Conservation (phyloP, 2,329 filamentous ascomycete species). For the Aspergillus ochraceus region DNA sequence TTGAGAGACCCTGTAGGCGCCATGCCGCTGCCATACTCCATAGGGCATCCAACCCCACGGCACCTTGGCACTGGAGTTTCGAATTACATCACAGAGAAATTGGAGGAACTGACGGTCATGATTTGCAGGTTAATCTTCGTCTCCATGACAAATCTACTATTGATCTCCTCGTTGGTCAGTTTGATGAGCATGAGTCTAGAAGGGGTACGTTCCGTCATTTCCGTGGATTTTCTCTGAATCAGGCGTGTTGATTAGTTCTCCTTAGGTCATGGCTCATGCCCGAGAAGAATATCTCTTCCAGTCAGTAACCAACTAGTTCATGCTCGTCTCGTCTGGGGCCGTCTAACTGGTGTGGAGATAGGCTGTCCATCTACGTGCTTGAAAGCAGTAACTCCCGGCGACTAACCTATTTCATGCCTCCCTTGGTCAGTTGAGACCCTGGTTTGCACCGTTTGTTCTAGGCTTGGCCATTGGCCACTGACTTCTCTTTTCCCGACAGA, state of each 20-base stretch:
- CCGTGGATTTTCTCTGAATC: neutral
- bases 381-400: conserved; percentile 48
- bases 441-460: neutral
- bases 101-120: conserved; percentile 14
- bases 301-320: conserved; percentile 34
- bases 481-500: conserved; percentile 39
- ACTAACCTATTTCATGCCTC: conserved; percentile 49
- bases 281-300: conserved; percentile 63
- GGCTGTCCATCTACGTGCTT: conserved; percentile 45
- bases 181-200: conserved; percentile 59
- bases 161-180: conserved; percentile 60
- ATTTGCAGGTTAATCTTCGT: conserved; percentile 56
- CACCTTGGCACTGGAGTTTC: conserved; percentile 6
- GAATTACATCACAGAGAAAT: conserved; percentile 1
- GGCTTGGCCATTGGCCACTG: neutral
- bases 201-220: conserved; percentile 42
- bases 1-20: neutral
- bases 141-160: conserved; percentile 60
- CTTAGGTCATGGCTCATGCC: conserved; percentile 60
- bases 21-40: neutral
- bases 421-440: conserved; percentile 36
- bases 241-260: conserved; percentile 7
- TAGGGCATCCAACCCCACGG: conserved; percentile 19
- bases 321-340: neutral
- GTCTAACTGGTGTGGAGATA: conserved; percentile 20